phyloP scores from a whole-genome alignment of 140 eudicot genomes.

The Cichorium intybus region DNA sequence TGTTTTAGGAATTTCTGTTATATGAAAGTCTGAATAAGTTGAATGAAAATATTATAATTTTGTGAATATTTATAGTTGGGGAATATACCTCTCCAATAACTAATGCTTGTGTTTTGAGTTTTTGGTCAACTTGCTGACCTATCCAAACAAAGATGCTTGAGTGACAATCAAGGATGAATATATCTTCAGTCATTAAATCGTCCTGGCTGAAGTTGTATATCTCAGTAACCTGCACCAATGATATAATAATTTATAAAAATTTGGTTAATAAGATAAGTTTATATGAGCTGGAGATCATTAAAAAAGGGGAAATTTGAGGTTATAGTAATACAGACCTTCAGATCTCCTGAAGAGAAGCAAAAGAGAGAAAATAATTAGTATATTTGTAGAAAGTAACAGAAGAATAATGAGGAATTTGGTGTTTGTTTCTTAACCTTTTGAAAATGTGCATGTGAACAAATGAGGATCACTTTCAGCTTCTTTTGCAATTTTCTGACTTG shows the following conservation, averaged over 20 bases:
- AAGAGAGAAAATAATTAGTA: slow-evolving; percentile 21
- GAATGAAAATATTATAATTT: too few relatives aligned
- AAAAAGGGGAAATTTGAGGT: not conserved
- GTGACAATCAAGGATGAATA: slow-evolving; percentile 85
- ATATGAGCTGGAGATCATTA: not conserved
- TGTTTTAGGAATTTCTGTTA: slow-evolving; percentile 87
- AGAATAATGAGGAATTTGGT: not conserved
- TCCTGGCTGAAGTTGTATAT: slow-evolving; percentile 88
- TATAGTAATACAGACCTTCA: slow-evolving; percentile 62
- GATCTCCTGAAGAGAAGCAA: slow-evolving; percentile 59
- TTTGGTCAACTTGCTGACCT: slow-evolving; percentile 71
- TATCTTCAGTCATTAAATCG: slow-evolving; percentile 97
- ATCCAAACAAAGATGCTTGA: slow-evolving; percentile 89
- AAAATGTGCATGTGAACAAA: slow-evolving; percentile 72
- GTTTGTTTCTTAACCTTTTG: slow-evolving; percentile 49
- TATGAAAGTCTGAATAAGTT: too few relatives aligned
- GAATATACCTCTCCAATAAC: slow-evolving; percentile 88
- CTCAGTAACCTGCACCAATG: slow-evolving; percentile 65
- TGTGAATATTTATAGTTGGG: too few relatives aligned
- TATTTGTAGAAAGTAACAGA: slow-evolving; percentile 17
- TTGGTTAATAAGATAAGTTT: not conserved
- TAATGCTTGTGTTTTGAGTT: slow-evolving; percentile 63
- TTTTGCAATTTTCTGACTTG: slow-evolving; percentile 78
- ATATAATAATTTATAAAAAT: not conserved
- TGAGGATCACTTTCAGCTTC: slow-evolving; percentile 92